phyloP scores from a whole-genome alignment of 139 green algal species.

The Mychonastes homosphaera region DNA sequence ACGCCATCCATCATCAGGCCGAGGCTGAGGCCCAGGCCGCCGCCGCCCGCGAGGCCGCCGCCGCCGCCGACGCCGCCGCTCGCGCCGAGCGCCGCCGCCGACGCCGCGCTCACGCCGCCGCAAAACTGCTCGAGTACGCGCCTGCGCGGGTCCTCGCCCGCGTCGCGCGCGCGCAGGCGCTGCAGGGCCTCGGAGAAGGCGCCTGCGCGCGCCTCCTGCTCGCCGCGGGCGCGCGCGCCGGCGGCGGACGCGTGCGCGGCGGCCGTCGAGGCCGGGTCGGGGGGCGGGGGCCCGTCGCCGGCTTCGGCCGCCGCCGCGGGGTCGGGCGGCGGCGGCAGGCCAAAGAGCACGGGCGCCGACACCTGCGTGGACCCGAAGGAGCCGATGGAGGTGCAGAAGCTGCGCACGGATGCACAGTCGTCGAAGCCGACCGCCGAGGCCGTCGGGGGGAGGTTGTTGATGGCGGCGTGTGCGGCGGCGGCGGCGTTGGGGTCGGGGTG shows the following conservation, averaged over 20 bases:
- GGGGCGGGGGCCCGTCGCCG: background rate
- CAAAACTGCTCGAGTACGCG: too few relatives aligned
- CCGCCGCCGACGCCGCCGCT: background rate
- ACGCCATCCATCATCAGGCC: too few relatives aligned
- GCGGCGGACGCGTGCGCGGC: conserved; percentile 1
- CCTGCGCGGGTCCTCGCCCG: too few relatives aligned
- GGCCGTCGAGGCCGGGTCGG: background rate
- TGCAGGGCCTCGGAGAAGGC: background rate
- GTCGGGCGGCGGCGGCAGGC: background rate
- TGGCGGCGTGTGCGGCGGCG: background rate
- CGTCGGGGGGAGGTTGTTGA: background rate
- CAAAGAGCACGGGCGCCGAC: too few relatives aligned
- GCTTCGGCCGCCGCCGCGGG: background rate
- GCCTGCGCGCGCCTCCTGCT: background rate
- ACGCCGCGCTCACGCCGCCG: background rate
- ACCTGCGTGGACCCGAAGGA: conserved; percentile 4
- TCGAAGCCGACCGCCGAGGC: background rate
- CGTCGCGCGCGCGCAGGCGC: background rate
- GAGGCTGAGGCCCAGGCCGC: too few relatives aligned
- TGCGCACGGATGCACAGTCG: conserved; percentile 6
- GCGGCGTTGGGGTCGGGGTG: background rate
- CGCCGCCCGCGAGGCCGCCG: too few relatives aligned
- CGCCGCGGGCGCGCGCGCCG: background rate
- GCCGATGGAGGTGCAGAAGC: conserved; percentile 10
- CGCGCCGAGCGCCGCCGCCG: background rate